phyloP scores from a whole-genome alignment of 495 filamentous ascomycete genomes.

The Diplogelasinospora grovesii region DNA sequence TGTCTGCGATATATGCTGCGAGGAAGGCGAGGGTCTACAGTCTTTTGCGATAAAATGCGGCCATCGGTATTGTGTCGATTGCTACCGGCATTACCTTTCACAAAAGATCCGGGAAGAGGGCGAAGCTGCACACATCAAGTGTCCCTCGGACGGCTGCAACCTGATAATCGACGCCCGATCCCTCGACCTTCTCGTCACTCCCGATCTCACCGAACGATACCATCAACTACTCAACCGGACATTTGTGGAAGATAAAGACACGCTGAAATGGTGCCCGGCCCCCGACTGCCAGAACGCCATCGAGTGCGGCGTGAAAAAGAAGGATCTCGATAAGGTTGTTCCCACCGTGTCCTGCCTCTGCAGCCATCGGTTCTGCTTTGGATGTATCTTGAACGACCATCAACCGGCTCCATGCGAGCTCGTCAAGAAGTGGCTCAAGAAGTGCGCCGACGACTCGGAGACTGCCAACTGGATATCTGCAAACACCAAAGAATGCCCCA shows the following conservation, averaged over 20 bases:
- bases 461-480: constrained; percentile 99
- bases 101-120: constrained; percentile 94
- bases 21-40: constrained; percentile 71
- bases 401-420: constrained; percentile 87
- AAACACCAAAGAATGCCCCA: constrained; percentile 97
- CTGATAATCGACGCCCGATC: constrained; percentile 89
- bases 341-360: constrained; percentile 84
- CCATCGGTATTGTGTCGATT: constrained; percentile 91
- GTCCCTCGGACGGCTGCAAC: constrained; percentile 79
- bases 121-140: constrained; percentile 90
- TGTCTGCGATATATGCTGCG: constrained; percentile 91
- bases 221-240: constrained; percentile 82
- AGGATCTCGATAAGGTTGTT: constrained; percentile 74
- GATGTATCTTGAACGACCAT: constrained; percentile 87
- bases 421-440: constrained; percentile 95
- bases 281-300: constrained; percentile 91
- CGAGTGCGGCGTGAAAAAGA: constrained; percentile 79
- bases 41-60: constrained; percentile 94
- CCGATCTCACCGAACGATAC: constrained; percentile 71
- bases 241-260: constrained; percentile 94
- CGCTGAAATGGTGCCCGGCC: constrained; percentile 93
- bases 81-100: constrained; percentile 81
- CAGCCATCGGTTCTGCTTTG: constrained; percentile 86
- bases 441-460: constrained; percentile 96
- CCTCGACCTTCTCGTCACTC: constrained; percentile 71